Percentiles rank a stretch among this genome's conserved stretches.
These are phyloP conservation scores for Paracamarosporium sp. DNA, from an alignment of 2,329 filamentous ascomycete genomes.

Conservation along the genomic window DNA sequence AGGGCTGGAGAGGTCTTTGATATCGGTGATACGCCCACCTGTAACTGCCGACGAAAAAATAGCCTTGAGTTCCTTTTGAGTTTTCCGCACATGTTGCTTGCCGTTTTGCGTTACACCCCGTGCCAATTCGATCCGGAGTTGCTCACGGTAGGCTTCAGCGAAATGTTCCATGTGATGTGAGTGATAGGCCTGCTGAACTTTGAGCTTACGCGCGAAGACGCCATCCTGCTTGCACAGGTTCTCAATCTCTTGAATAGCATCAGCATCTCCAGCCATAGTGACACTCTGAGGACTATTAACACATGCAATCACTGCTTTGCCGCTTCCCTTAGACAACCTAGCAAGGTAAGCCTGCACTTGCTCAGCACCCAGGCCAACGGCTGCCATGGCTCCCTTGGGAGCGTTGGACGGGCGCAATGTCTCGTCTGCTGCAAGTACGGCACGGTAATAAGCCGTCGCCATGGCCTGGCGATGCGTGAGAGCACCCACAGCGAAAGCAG, in stretches of 20 bases:
- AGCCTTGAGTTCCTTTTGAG: background rate
- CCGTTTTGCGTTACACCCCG: background rate
- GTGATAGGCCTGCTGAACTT: constrained; percentile 54
- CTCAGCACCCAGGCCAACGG: constrained; percentile 21
- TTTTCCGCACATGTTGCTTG: too few relatives aligned
- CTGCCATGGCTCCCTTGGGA: constrained; percentile 29
- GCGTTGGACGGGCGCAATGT: constrained; percentile 5
- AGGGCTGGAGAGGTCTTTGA: background rate
- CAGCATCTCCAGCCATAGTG: constrained; percentile 27
- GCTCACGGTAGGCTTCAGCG: constrained; percentile 31
- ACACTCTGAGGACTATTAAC: constrained; percentile 30
- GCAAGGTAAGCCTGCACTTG: background rate
- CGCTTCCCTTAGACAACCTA: constrained; percentile 5
- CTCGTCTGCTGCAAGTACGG: constrained; percentile 8
- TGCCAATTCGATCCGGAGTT: background rate
- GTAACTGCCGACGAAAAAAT: constrained; percentile 13
- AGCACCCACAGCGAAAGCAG: constrained; percentile 25
- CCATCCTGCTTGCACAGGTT: constrained; percentile 24
- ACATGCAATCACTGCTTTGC: constrained; percentile 21
- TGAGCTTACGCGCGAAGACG: constrained; percentile 48
- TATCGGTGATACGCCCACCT: constrained; percentile 4
- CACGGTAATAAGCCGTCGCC: constrained; percentile 24
- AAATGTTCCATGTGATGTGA: constrained; percentile 50
- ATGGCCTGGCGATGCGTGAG: constrained; percentile 27
- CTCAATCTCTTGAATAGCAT: constrained; percentile 47